Percentiles rank a stretch among this genome's conserved stretches.
These are phyloP conservation scores for Candida ascalaphidarum DNA, from an alignment of 805 yeast genomes.

Conservation along the genomic window DNA sequence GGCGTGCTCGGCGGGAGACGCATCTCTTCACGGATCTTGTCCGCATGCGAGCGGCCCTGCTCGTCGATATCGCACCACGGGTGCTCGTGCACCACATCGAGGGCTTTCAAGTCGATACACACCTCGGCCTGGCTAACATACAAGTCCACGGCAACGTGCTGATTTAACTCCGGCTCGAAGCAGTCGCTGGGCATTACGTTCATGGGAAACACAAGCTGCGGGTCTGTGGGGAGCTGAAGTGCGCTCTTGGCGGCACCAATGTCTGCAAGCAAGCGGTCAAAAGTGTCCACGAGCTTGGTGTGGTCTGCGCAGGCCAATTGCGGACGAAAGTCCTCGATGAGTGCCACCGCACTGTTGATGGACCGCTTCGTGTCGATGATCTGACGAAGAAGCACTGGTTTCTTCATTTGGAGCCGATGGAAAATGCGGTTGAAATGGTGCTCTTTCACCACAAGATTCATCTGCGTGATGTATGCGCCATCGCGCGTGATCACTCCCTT, in stretches of 20 bases:
- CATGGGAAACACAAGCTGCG: constrained; percentile 49
- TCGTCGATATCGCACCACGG: constrained; percentile 58
- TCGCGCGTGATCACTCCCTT: constrained; percentile 55
- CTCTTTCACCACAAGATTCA: constrained; percentile 37
- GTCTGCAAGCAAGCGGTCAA: constrained; percentile 15
- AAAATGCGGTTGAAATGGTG: constrained; percentile 29
- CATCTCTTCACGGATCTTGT: constrained; percentile 47
- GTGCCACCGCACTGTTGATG: constrained; percentile 22
- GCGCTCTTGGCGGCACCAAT: constrained; percentile 15
- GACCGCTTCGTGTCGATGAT: constrained; percentile 37
- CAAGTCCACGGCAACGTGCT: constrained; percentile 45
- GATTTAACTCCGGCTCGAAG: constrained; percentile 42
- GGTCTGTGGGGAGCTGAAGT: constrained; percentile 43
- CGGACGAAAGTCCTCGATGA: constrained; percentile 14
- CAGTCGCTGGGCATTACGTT: constrained; percentile 28
- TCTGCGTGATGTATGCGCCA: constrained; percentile 42
- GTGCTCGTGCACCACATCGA: constrained; percentile 39
- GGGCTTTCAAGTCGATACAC: constrained; percentile 47
- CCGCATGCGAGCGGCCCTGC: constrained; percentile 46
- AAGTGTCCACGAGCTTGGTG: constrained; percentile 15
- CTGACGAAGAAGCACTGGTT: constrained; percentile 33
- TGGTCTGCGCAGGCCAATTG: constrained; percentile 4
- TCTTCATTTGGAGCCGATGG: constrained; percentile 15
- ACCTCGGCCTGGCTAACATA: constrained; percentile 55
- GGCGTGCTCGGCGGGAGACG: constrained; percentile 11